These are phyloP conservation scores for Suillus subaureus DNA, from an alignment of 768 basidiomycete genomes.

Conservation along the genomic window DNA sequence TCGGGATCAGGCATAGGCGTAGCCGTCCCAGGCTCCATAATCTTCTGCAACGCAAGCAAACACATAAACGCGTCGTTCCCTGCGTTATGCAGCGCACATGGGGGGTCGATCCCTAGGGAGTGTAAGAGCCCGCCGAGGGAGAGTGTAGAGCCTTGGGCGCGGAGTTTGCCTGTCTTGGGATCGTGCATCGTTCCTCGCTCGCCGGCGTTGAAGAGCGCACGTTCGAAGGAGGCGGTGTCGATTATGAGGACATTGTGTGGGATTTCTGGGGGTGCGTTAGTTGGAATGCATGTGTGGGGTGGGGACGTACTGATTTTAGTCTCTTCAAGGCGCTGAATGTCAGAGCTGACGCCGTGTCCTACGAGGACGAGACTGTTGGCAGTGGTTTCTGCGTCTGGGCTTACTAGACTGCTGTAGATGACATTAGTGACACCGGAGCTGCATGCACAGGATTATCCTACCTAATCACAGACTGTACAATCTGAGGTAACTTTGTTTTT, in stretches of 20 bases:
- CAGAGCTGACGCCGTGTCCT: constrained; percentile 56
- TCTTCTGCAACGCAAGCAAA: constrained; percentile 68
- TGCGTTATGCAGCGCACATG: constrained; percentile 63
- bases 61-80: constrained; percentile 79
- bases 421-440: not conserved
- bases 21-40: constrained; percentile 58
- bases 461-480: constrained; percentile 77
- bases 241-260: constrained; percentile 73
- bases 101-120: constrained; percentile 46
- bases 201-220: constrained; percentile 59
- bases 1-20: constrained; percentile 29
- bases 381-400: constrained; percentile 74
- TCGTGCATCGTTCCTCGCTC: constrained; percentile 63
- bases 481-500: constrained; percentile 68
- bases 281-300: not conserved
- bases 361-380: constrained; percentile 75
- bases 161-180: constrained; percentile 54
- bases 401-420: constrained; percentile 60
- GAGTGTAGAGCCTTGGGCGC: constrained; percentile 55
- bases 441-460: constrained; percentile 28
- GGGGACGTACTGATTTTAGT: constrained; percentile 73
- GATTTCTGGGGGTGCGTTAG: constrained; percentile 47
- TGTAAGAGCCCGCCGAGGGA: constrained; percentile 64
- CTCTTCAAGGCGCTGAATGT: constrained; percentile 68
- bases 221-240: constrained; percentile 67